Evolutionary conservation across 352 stramenopile genomes (phyloP).

Genomic region (Phytophthora hybrid): DNA sequence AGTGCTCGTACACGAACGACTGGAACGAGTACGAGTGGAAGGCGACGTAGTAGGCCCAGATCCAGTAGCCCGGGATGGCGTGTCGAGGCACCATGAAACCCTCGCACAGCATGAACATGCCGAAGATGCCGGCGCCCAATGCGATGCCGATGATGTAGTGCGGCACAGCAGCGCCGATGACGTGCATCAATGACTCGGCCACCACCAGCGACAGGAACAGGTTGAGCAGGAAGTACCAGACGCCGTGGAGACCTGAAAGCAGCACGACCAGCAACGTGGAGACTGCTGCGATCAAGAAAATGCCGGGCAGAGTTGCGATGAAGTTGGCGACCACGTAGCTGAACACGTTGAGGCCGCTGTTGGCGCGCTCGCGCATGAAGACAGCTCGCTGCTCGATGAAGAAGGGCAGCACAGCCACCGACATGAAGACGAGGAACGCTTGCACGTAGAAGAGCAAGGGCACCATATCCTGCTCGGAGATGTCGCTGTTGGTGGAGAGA

Average conservation of each 20-base stretch:
- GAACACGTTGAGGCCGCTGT: constrained; percentile 58
- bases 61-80: constrained; percentile 68
- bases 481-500: constrained; percentile 37
- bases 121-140: constrained; percentile 69
- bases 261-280: constrained; percentile 54
- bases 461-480: constrained; percentile 46
- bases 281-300: constrained; percentile 64
- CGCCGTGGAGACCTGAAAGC: constrained; percentile 53
- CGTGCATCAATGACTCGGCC: constrained; percentile 77
- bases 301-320: constrained; percentile 66
- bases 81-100: constrained; percentile 72
- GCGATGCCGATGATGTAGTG: constrained; percentile 88
- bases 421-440: constrained; percentile 92
- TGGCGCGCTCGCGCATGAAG: constrained; percentile 75
- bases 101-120: constrained; percentile 85
- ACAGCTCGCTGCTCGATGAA: constrained; percentile 87
- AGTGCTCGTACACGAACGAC: constrained; percentile 82
- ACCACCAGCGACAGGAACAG: constrained; percentile 75
- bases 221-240: constrained; percentile 64
- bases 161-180: constrained; percentile 67
- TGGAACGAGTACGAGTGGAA: constrained; percentile 87
- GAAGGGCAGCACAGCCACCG: constrained; percentile 80
- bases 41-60: constrained; percentile 80
- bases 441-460: constrained; percentile 88
- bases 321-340: constrained; percentile 77